Percentiles rank a stretch among this genome's conserved stretches.
phyloP scores from a whole-genome alignment of 1,284 basidiomycete species.

The Apiotrichum brassicae region DNA sequence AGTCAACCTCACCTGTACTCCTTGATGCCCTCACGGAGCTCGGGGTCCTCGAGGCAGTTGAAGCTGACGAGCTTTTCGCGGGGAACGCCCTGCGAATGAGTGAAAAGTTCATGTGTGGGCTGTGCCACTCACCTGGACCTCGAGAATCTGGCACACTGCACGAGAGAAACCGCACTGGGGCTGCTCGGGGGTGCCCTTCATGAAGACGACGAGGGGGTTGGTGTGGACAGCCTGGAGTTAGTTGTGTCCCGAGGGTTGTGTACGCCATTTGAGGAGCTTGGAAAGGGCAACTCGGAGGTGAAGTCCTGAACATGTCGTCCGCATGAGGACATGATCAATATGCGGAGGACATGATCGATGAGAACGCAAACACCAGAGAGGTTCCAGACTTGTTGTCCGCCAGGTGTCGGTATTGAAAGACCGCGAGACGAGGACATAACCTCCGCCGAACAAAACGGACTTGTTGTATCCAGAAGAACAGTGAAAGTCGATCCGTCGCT shows the following conservation, averaged over 20 bases:
- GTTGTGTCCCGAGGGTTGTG: neutral
- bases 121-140: slow-evolving; percentile 57
- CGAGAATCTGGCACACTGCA: slow-evolving; percentile 84
- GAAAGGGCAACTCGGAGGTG: no score
- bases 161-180: slow-evolving; percentile 85
- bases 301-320: no score
- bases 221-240: slow-evolving; percentile 55
- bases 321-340: no score
- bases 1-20: slow-evolving; percentile 75
- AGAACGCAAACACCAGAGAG: no score
- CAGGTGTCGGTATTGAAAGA: no score
- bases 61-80: slow-evolving; percentile 75
- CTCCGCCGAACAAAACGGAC: no score
- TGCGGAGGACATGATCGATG: no score
- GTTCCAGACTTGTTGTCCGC: no score
- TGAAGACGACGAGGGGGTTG: slow-evolving; percentile 81
- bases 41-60: slow-evolving; percentile 81
- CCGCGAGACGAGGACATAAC: no score
- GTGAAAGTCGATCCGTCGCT: no score
- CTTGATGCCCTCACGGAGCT: slow-evolving; percentile 69
- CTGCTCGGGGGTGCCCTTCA: slow-evolving; percentile 75
- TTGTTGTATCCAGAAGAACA: no score
- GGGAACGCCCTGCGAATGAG: slow-evolving; percentile 60
- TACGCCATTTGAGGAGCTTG: no score
- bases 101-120: slow-evolving; percentile 38